Base-by-base conservation (phyloP, 2,329 filamentous ascomycete genomes). In the Sclerotinia nivalis region DNA sequence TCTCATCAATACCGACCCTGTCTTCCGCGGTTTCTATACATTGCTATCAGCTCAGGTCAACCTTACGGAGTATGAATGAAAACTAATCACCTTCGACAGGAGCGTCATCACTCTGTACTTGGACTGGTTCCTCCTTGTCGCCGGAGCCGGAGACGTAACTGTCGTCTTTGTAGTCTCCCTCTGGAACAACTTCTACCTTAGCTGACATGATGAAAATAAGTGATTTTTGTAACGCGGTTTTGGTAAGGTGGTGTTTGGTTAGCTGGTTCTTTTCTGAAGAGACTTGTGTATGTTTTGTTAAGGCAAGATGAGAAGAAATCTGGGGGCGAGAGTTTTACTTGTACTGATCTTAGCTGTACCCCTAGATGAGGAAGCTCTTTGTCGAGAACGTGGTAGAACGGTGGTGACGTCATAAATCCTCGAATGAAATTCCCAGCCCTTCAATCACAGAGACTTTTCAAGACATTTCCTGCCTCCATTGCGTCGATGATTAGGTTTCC, bases 71-170 rank as follows among this genome's bases (percentile, higher is more conserved):
- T 25, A 15, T 31, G 7, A 12, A 56, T 12, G 40, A 8, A 37
- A 56, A 37, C 20, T n/a, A 13, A 13, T 22, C 54, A 10, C 60
- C 56, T 25, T 69, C 66, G 15, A 71, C 37, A 47, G 58, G 25
- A 58, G 56, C 52, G 25, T 34, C 69, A 13, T 69, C 59, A 20
- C 60, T 64, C 25, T 64, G n/a, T 5, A 71, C 69, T 28, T 45
- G 58, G n/a, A 71, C 40, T 34, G 45, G 49, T 13, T 66, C 47
- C 13, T 54, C 18, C 25, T 55, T 61, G 1, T 65, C 37, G 34
- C 56, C 40, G 18, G 59, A 40, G 20, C 54, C 40, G 47, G 66
- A 69, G 20, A 66, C 52, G 40, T 66, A 69, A 54, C 54, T 34
- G 28, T 71, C 59, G 31, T 71, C 52, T 25, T n/a, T 55, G 25